Base-by-base conservation (phyloP, 257 asterid genomes). In the Gynochthodes officinalis region DNA sequence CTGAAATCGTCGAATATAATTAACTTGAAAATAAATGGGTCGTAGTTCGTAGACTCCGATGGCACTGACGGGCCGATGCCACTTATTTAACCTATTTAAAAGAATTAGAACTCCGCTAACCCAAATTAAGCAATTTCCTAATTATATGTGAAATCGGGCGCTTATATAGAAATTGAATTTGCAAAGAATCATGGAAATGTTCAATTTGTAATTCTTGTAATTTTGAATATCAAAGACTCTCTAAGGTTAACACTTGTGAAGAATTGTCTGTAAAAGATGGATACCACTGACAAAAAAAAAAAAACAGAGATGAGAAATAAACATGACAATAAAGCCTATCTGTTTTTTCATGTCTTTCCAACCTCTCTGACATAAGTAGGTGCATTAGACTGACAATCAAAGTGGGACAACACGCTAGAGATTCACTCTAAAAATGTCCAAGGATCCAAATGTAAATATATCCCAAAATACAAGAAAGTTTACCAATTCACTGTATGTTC, bases 401-500 rank as follows among this genome's bases (percentile, higher is more conserved):
- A 43, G 14, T 27, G 57, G 11, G 58, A 49, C 32, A 25, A 64
- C 33, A 64, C 23, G 30, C 54, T 23, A 43, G 4, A 65, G 21
- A 48, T 21, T 37, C 15, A 21, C 28, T 52, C 27, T 12, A 39
- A 42, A 54, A 28, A 66, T 33, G 60, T n/a, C 28, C 48, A 32
- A 33, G 32, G 39, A 52, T 18, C 44, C 71, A 18, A 35, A 39
- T 33, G 21, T 42, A 28, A 3, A 66, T 16, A 5, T 54, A 64
- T 46, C 10, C 54, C 39, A 55, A 62, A 30, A 28, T 25, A 58
- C 30, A 70, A 67, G 55, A 69, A 72, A 61, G 82, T 89, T 83
- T 79, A 95, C 98, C 88, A 95, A 87, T 78, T 92, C 99, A 30
- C 77, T 71, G 71, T n/a, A n/a, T n/a, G n/a, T n/a, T n/a, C n/a